Percentiles rank a stretch among this genome's conserved stretches.
Conservation (phyloP, 148 eudicot genomes). For the Nepenthes gracilis region DNA sequence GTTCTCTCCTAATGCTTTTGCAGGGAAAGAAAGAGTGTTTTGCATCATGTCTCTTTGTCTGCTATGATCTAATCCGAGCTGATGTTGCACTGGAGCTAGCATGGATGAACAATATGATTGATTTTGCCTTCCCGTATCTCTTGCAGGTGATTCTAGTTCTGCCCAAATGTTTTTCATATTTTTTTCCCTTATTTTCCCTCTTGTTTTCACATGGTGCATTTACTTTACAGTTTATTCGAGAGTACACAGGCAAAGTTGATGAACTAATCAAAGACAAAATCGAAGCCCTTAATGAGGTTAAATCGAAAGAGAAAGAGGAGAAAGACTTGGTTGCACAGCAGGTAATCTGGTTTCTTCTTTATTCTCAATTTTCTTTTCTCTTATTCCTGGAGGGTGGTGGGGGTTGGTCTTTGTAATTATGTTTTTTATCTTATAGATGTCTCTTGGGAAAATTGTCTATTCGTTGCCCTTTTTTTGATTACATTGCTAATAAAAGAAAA, state of each 20-base stretch:
- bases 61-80: constrained; percentile 73
- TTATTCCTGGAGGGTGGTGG: background rate
- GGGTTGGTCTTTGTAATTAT: background rate
- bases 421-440: background rate
- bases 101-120: constrained; percentile 96
- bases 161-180: background rate
- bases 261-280: constrained; percentile 82
- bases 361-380: background rate
- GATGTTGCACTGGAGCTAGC: constrained; percentile 94
- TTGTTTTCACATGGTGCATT: constrained; percentile 1
- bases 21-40: constrained; percentile 99
- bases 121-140: constrained; percentile 95
- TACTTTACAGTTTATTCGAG: constrained; percentile 70
- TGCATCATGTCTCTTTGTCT: constrained; percentile 93
- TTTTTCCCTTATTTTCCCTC: background rate
- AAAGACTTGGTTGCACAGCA: constrained; percentile 77
- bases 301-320: constrained; percentile 80
- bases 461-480: too few relatives aligned
- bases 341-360: constrained; percentile 20
- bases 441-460: background rate
- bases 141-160: constrained; percentile 43
- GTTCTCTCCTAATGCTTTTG: constrained; percentile 15
- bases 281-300: constrained; percentile 66
- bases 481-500: too few relatives aligned
- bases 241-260: constrained; percentile 94